phyloP scores from a whole-genome alignment of 257 asterid genomes.

The Linaria vulgaris region DNA sequence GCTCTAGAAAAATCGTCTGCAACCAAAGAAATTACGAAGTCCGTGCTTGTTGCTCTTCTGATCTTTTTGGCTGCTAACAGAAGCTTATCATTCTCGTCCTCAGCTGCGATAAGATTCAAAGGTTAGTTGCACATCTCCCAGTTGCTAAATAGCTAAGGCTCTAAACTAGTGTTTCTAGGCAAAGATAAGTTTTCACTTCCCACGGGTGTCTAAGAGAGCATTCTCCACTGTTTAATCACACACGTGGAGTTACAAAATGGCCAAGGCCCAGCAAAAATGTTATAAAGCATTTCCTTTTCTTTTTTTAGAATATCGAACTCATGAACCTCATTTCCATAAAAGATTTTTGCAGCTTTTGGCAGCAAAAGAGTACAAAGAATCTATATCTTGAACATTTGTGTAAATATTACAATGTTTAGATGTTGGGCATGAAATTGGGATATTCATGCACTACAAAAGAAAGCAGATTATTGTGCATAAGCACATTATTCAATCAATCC shows the following conservation, averaged over 20 bases:
- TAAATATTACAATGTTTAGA: no score
- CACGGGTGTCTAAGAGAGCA: background rate
- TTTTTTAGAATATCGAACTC: no score
- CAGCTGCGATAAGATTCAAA: slow-evolving; percentile 55
- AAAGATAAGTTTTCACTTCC: background rate
- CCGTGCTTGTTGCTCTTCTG: slow-evolving; percentile 84
- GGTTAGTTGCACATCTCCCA: slow-evolving; percentile 21
- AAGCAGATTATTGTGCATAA: no score
- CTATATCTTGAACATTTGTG: background rate
- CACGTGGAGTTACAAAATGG: no score
- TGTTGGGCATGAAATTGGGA: no score
- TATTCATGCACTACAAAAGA: no score
- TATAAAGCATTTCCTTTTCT: no score
- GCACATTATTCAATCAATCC: no score
- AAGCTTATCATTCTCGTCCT: slow-evolving; percentile 67
- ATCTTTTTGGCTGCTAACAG: slow-evolving; percentile 75
- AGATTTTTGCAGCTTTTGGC: background rate
- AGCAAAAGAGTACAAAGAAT: background rate
- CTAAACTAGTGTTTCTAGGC: background rate
- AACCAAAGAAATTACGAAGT: slow-evolving; percentile 77
- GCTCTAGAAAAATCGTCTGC: slow-evolving; percentile 85
- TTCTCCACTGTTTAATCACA: no score
- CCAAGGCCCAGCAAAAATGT: no score
- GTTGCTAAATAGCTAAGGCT: slow-evolving; percentile 4
- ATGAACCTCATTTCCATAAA: no score